Conservation (phyloP, 1,139 yeast genomes). For the Hyphopichia burtonii region DNA sequence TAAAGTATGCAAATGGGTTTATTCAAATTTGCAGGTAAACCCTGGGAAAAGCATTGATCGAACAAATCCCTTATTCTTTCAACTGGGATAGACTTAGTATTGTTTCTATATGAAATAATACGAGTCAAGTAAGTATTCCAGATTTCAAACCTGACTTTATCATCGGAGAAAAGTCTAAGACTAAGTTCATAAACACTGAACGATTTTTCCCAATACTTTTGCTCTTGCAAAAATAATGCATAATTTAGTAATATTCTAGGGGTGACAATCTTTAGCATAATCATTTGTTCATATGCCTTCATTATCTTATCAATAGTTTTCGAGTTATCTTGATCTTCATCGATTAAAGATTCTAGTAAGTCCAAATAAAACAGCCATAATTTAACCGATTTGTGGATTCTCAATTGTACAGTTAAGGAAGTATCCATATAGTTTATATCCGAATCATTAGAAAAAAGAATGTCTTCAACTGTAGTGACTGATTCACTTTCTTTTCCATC, state of each 20-base stretch:
- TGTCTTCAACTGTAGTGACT: conserved; percentile 48
- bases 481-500: conserved; percentile 51
- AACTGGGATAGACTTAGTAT: conserved; percentile 16
- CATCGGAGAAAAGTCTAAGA: conserved; percentile 55
- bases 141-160: conserved; percentile 60
- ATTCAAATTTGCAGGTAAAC: conserved; percentile 38
- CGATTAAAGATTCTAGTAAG: conserved; percentile 59
- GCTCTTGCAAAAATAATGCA: conserved; percentile 58
- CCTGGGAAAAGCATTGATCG: conserved; percentile 46
- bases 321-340: conserved; percentile 12
- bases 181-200: conserved; percentile 71
- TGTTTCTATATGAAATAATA: conserved; percentile 31
- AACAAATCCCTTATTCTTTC: conserved; percentile 75
- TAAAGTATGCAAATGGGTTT: conserved; percentile 55
- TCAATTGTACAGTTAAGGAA: conserved; percentile 52
- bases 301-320: conserved; percentile 19
- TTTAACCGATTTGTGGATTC: conserved; percentile 58
- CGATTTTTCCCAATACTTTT: conserved; percentile 48
- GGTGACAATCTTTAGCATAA: conserved; percentile 67
- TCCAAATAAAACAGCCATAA: conserved; percentile 80
- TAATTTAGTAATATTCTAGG: conserved; percentile 66
- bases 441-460: conserved; percentile 29
- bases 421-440: conserved; percentile 40
- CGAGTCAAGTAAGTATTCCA: conserved; percentile 70
- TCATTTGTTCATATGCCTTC: conserved; percentile 57